Conservation (phyloP, 1,284 basidiomycete genomes). For the Sporisorium sorghi region DNA sequence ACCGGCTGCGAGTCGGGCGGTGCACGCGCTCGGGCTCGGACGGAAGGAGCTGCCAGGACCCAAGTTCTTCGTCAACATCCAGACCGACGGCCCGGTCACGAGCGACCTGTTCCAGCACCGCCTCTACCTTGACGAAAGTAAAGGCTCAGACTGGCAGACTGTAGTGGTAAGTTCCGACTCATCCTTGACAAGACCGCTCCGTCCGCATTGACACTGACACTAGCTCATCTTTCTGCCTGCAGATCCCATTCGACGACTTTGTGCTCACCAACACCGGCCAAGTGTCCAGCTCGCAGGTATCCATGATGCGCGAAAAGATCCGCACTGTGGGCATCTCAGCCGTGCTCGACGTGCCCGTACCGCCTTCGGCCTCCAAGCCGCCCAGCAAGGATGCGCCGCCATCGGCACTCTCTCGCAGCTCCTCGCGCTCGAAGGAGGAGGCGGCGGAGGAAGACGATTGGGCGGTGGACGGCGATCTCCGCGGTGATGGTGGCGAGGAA, state of each 20-base stretch:
- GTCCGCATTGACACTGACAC: slow-evolving; percentile 10
- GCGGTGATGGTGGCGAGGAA: slow-evolving; percentile 4
- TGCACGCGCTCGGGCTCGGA: slow-evolving; percentile 58
- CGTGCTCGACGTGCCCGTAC: slow-evolving; percentile 57
- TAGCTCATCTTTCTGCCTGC: background rate
- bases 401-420: slow-evolving; percentile 21
- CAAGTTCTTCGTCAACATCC: slow-evolving; percentile 80
- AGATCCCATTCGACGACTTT: slow-evolving; percentile 86
- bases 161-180: slow-evolving; percentile 75
- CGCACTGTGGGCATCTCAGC: slow-evolving; percentile 82
- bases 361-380: slow-evolving; percentile 34
- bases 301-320: slow-evolving; percentile 80
- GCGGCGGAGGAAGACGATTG: slow-evolving; percentile 27
- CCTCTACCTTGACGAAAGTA: slow-evolving; percentile 78
- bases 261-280: slow-evolving; percentile 85
- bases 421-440: slow-evolving; percentile 8
- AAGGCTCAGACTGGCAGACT: slow-evolving; percentile 82
- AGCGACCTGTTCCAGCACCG: slow-evolving; percentile 88
- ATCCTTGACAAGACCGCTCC: background rate
- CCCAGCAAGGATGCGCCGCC: slow-evolving; percentile 38
- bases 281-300: slow-evolving; percentile 75
- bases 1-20: slow-evolving; percentile 51
- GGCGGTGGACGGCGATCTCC: slow-evolving; percentile 40
- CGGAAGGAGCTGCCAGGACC: slow-evolving; percentile 57
- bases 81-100: slow-evolving; percentile 78